Evolutionary conservation across 2,329 filamentous ascomycete species (phyloP), one percentile per base, ranked within the genome.

Genomic region (Diaporthe eres): DNA sequence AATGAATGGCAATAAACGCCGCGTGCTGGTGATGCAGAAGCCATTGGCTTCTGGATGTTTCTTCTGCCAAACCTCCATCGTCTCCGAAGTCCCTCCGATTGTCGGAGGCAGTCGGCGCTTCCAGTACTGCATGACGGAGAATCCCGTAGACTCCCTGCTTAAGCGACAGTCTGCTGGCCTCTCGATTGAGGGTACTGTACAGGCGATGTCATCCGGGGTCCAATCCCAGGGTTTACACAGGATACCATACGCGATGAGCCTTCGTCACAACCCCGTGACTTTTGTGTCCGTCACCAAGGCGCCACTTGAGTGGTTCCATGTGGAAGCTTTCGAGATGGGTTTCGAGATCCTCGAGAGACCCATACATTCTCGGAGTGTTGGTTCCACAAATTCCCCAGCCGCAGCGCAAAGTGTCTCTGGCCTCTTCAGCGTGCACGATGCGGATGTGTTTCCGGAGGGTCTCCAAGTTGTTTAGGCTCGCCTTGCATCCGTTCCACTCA

Each of bases 401-500:
- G 22, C 72, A 76, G 6, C 25, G n/a, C 7, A 68, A 12, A 4
- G 42, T 39, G 4, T 44, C 51, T 22, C 25, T n/a, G 19, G 60
- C 60, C 44, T 72, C 67, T 22, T 68, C 15, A 19, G 31, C 53
- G 34, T 75, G 68, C 15, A 71, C 68, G 9, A 53, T 75, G 44
- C 42, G 47, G 6, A 76, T 28, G 10, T 76, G 75, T 13, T 39
- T 72, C 8, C 8, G 57, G 34, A 76, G 61, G 28, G 49, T 72
- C 31, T 49, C 60, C 34, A 72, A 8, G 44, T 76, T 70, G 17
- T 61, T 72, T 17, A 76, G 67, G 44, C 37, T 42, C 9, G 60
- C 75, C 34, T 57, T 57, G 37, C 72, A 76, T n/a, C 42, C 34
- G 0, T 71, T 47, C 72, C 72, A 76, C 22, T 75, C 34, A 55